Evolutionary conservation across 495 filamentous ascomycete genomes (phyloP), one percentile per base, ranked within the genome.

Genomic region (Trichoderma reesei): DNA sequence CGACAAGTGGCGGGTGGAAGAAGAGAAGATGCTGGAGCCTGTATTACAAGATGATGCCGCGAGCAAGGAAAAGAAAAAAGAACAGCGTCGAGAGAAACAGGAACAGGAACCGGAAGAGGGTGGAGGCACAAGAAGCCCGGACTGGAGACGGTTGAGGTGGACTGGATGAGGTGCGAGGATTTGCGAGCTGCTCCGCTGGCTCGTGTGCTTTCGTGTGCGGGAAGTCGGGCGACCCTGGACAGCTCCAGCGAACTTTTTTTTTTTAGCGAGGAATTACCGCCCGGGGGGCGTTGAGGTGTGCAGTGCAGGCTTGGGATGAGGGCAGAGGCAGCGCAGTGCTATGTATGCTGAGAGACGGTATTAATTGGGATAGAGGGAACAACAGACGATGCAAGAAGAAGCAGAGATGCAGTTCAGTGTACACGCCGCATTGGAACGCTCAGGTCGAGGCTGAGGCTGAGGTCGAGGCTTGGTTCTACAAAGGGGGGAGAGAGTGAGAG

Each of bases 41-140:
- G 41, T 63, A 63, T 63, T 63, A 63, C 34, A 63, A 63, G 7
- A 33, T 41, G 38, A 41, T 41, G 60, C 39, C 46, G 60, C 36
- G 36, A 33, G 60, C 14, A 63, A 48, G n/a, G n/a, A 56, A 56
- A 20, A 9, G 51, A 26, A 56, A 20, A 33, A 34, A 34, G 20
- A 56, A 20, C 20, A 56, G 41, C 31, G 61, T 36, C 26, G 41
- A 38, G 41, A 48, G n/a, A n/a, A n/a, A n/a, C n/a, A n/a, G n/a
- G n/a, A n/a, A n/a, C n/a, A n/a, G n/a, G n/a, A n/a, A n/a, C n/a
- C n/a, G n/a, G n/a, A 62, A 62, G 16, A 20, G 38, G 26, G 60
- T 42, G 38, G 38, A 62, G 60, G 60, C 26, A 41, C 36, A 34
- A 31, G 26, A 37, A n/a, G n/a, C n/a, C n/a, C n/a, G n/a, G n/a